These are phyloP conservation scores for Scheffersomyces illinoinensis DNA, from an alignment of 1,139 yeast species.

Conservation along the genomic window DNA sequence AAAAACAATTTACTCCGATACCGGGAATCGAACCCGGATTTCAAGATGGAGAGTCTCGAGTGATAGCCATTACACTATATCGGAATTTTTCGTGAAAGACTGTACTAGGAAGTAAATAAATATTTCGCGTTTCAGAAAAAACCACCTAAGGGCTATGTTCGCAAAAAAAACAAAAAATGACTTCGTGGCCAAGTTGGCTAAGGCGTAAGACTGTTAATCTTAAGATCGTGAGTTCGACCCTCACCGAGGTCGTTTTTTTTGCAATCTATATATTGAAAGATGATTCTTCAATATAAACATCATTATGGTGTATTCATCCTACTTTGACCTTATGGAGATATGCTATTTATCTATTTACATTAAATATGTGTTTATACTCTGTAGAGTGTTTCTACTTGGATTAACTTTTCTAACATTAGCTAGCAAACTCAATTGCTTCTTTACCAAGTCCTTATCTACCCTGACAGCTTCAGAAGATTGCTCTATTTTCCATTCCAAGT, in stretches of 20 bases:
- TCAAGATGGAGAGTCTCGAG: neutral
- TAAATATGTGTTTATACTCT: constrained; percentile 55
- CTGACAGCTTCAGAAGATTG: constrained; percentile 8
- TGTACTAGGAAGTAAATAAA: no score
- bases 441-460: constrained; percentile 53
- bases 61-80: neutral
- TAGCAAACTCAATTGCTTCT: constrained; percentile 56
- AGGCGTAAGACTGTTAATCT: constrained; percentile 57
- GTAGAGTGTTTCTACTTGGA: constrained; percentile 78
- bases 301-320: no score
- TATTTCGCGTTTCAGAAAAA: no score
- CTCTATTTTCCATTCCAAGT: constrained; percentile 36
- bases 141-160: neutral
- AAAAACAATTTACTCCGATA: constrained; percentile 1
- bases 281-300: no score
- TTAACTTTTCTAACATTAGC: constrained; percentile 51
- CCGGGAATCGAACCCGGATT: neutral
- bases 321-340: neutral
- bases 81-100: neutral
- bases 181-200: constrained; percentile 58
- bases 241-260: constrained; percentile 40
- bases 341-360: constrained; percentile 15
- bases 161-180: constrained; percentile 15
- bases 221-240: constrained; percentile 48
- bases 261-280: neutral